Evolutionary conservation across 352 stramenopile species (phyloP).

Genomic region (Globisporangium acanthophoron): DNA sequence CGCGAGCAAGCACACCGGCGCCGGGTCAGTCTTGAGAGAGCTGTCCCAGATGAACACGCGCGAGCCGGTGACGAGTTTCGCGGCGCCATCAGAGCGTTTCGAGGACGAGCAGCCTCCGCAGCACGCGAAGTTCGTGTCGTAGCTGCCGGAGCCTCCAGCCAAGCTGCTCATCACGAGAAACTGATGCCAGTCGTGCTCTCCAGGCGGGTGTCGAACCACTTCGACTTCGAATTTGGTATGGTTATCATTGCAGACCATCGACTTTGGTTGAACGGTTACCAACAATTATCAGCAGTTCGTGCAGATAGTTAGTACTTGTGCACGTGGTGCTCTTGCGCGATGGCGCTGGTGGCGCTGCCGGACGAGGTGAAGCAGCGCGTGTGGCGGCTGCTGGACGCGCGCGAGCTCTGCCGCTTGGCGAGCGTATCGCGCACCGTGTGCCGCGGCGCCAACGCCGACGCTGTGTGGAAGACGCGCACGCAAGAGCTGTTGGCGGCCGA

Average conservation of each 20-base stretch:
- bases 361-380: slow-evolving; percentile 62
- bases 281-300: background rate
- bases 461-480: slow-evolving; percentile 35
- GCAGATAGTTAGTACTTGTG: too few relatives aligned
- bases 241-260: background rate
- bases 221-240: too few relatives aligned
- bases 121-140: slow-evolving; percentile 56
- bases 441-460: slow-evolving; percentile 26
- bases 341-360: slow-evolving; percentile 39
- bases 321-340: background rate
- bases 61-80: slow-evolving; percentile 40
- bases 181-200: background rate
- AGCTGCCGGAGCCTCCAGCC: slow-evolving; percentile 3
- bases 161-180: slow-evolving; percentile 2
- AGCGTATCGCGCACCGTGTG: slow-evolving; percentile 26
- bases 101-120: slow-evolving; percentile 64
- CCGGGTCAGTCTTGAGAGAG: slow-evolving; percentile 49
- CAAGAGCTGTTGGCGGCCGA: slow-evolving; percentile 21
- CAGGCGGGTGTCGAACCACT: too few relatives aligned
- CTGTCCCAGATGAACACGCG: slow-evolving; percentile 66
- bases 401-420: slow-evolving; percentile 44
- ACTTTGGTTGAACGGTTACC: background rate
- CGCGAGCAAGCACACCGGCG: slow-evolving; percentile 32
- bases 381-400: slow-evolving; percentile 42
- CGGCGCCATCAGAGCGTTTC: slow-evolving; percentile 36